phyloP scores from a whole-genome alignment of 495 filamentous ascomycete species.

The Aspergillus bridgeri region DNA sequence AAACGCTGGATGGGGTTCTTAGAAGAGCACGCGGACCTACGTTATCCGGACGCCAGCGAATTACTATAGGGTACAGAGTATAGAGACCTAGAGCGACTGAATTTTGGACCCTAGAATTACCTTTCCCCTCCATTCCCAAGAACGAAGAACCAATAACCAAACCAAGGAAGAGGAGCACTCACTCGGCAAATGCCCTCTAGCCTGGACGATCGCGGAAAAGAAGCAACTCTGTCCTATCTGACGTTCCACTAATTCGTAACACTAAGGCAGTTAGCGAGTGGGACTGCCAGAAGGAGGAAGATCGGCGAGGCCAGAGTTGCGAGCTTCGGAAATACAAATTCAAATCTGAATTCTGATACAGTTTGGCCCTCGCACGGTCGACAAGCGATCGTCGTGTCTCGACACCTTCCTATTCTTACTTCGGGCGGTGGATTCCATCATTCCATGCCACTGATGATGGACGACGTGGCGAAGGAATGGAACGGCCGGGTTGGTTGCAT shows the following conservation, averaged over 20 bases:
- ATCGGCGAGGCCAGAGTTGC: background rate
- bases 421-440: no score
- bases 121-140: background rate
- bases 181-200: background rate
- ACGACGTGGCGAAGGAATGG: no score
- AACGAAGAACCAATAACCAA: no score
- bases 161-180: background rate
- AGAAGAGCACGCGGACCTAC: conserved; percentile 78
- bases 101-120: background rate
- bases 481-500: no score
- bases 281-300: background rate
- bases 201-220: background rate
- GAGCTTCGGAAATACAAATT: no score
- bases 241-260: background rate
- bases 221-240: background rate
- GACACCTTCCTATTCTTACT: no score
- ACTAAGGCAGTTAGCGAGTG: no score
- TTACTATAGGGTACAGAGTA: conserved; percentile 35
- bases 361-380: background rate
- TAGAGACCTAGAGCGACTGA: background rate
- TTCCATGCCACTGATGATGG: no score
- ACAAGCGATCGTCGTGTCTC: no score
- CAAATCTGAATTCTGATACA: background rate
- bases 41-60: conserved; percentile 72
- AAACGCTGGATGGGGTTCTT: conserved; percentile 86